A percentile compares a stretch with the other conserved stretches of the same genome.
phyloP scores from a whole-genome alignment of 768 basidiomycete species.

The Naematelia aurantialba region DNA sequence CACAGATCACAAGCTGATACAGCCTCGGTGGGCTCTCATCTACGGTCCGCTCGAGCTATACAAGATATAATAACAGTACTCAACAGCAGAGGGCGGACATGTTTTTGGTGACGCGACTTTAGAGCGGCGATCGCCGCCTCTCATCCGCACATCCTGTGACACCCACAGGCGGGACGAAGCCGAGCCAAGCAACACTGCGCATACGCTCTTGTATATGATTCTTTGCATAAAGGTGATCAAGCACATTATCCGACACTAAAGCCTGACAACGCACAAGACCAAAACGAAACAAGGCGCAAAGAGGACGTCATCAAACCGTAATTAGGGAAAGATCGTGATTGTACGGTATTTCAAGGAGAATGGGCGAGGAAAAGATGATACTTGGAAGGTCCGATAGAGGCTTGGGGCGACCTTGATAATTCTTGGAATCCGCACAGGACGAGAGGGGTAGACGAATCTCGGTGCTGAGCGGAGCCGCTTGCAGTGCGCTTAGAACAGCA shows the following conservation, averaged over 20 bases:
- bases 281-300: not conserved
- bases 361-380: not conserved
- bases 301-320: not conserved
- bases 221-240: not conserved
- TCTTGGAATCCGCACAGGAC: not conserved
- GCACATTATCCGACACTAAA: not conserved
- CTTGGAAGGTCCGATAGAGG: not conserved
- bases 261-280: not conserved
- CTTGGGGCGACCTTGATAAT: not conserved
- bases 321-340: constrained; percentile 1
- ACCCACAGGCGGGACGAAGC: no score
- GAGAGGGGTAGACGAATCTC: not conserved
- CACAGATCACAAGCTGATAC: no score
- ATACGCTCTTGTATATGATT: no score
- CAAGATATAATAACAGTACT: no score
- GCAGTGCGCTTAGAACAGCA: constrained; percentile 24
- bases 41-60: no score
- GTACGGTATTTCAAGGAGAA: not conserved
- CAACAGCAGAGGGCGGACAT: no score
- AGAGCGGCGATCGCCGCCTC: no score
- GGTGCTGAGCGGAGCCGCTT: not conserved
- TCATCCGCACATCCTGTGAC: no score
- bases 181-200: no score
- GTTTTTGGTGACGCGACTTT: no score
- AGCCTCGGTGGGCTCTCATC: no score